These are phyloP conservation scores for Elsinoe australis DNA, from an alignment of 2,329 filamentous ascomycete species.

Conservation along the genomic window DNA sequence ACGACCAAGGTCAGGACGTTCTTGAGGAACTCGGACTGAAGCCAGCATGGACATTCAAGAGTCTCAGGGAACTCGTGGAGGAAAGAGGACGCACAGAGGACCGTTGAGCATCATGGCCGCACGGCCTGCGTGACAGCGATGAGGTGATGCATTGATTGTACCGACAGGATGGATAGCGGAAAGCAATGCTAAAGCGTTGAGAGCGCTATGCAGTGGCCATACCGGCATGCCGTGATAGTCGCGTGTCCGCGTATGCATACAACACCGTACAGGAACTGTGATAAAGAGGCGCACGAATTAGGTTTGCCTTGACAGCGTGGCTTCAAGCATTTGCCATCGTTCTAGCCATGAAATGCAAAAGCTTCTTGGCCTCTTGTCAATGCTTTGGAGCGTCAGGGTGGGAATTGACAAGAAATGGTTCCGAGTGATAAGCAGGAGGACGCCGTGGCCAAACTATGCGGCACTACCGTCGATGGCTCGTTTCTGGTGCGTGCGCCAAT, in stretches of 20 bases:
- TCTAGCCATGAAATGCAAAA: no score
- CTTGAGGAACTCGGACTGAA: neutral
- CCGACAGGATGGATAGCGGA: no score
- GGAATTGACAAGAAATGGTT: neutral
- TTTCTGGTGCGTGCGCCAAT: slow-evolving; percentile 14
- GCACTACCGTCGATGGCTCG: slow-evolving; percentile 11
- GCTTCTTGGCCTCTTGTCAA: no score
- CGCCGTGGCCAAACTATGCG: slow-evolving; percentile 11
- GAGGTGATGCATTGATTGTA: neutral
- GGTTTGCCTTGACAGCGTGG: no score
- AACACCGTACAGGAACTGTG: no score
- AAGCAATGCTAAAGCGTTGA: no score
- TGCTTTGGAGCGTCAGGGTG: neutral
- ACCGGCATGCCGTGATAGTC: no score
- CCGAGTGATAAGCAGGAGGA: slow-evolving; percentile 12
- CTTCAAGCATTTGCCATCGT: no score
- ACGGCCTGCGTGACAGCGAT: neutral
- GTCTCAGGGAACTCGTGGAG: slow-evolving; percentile 1
- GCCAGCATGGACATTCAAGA: slow-evolving; percentile 1
- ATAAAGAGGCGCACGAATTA: no score
- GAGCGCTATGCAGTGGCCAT: no score
- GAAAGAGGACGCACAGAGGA: neutral
- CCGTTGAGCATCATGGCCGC: neutral
- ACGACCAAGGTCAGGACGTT: neutral
- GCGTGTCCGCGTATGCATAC: no score